phyloP scores from a whole-genome alignment of 768 basidiomycete genomes.

The Boletales sp. region DNA sequence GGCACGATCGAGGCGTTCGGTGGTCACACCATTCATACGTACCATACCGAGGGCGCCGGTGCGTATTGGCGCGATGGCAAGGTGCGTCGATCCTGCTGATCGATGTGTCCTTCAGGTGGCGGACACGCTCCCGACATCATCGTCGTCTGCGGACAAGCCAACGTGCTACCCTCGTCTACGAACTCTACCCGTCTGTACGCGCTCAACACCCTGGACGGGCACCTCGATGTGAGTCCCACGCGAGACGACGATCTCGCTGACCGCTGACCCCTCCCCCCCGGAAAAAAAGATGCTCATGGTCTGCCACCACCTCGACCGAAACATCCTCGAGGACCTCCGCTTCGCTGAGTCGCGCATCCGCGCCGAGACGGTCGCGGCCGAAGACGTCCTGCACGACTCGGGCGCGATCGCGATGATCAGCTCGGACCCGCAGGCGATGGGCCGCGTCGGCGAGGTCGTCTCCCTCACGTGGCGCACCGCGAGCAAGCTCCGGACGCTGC shows the following conservation, averaged over 20 bases:
- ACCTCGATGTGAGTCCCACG: constrained; percentile 93
- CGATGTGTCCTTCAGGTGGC: constrained; percentile 49
- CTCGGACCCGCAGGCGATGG: constrained; percentile 98
- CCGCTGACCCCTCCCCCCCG: too few species aligned
- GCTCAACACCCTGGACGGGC: constrained; percentile 91
- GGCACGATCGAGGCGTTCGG: constrained; percentile 90
- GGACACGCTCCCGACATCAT: constrained; percentile 99
- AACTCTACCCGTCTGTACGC: constrained; percentile 95
- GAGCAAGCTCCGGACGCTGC: constrained; percentile 82
- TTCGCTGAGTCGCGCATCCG: constrained; percentile 98
- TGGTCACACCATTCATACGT: constrained; percentile 90
- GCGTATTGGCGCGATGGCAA: too few species aligned
- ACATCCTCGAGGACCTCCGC: constrained; percentile 89
- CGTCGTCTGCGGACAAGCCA: constrained; percentile 85
- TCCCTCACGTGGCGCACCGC: constrained; percentile 95
- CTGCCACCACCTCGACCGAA: constrained; percentile 93
- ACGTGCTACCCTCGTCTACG: constrained; percentile 94
- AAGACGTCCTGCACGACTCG: constrained; percentile 88
- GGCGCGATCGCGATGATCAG: constrained; percentile 98
- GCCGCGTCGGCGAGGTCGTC: constrained; percentile 92
- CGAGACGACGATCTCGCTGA: too few species aligned
- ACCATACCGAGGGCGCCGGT: constrained; percentile 96
- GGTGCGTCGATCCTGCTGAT: too few species aligned
- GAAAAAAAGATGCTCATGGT: constrained; percentile 87
- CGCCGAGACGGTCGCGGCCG: constrained; percentile 94